A percentile compares a stretch with the other conserved stretches of the same genome.
Conservation (phyloP, 352 stramenopile species). For the Pythium coloratum region DNA sequence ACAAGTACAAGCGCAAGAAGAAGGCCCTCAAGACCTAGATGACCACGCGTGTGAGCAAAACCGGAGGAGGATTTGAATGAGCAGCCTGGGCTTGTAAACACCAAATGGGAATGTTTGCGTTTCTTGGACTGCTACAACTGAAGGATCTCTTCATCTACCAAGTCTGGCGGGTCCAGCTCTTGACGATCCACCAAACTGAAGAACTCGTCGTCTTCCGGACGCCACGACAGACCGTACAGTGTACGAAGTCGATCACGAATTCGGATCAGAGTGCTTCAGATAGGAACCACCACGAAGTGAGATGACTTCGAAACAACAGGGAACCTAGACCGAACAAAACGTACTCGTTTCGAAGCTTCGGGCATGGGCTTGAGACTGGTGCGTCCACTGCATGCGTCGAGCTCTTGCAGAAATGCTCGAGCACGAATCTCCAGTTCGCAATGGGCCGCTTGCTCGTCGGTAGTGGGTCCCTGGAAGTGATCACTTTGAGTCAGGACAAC, state of each 20-base stretch:
- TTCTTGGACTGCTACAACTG: conserved; percentile 10
- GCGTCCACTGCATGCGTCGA: conserved; percentile 18
- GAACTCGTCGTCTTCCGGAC: conserved; percentile 49
- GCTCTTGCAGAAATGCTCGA: conserved; percentile 28
- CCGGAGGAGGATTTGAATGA: background rate
- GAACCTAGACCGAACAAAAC: background rate
- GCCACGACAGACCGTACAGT: conserved; percentile 51
- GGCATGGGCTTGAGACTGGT: background rate
- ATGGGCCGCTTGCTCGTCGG: conserved; percentile 24
- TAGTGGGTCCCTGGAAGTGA: conserved; percentile 21
- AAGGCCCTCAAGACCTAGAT: conserved; percentile 90
- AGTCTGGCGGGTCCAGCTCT: conserved; percentile 17
- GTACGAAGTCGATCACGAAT: conserved; percentile 65
- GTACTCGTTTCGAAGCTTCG: conserved; percentile 25
- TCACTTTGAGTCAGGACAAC: background rate
- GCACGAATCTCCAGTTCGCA: conserved; percentile 28
- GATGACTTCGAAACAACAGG: background rate
- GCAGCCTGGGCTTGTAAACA: conserved; percentile 16
- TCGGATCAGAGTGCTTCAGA: conserved; percentile 47
- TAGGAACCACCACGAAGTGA: background rate
- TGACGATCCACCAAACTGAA: conserved; percentile 35
- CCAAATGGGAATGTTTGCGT: conserved; percentile 8
- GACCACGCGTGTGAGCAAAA: background rate
- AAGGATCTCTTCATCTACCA: conserved; percentile 10
- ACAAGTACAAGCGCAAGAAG: conserved; percentile 97